These are phyloP conservation scores for Agaricus sinodeliciosus DNA, from an alignment of 768 basidiomycete species.

Conservation along the genomic window DNA sequence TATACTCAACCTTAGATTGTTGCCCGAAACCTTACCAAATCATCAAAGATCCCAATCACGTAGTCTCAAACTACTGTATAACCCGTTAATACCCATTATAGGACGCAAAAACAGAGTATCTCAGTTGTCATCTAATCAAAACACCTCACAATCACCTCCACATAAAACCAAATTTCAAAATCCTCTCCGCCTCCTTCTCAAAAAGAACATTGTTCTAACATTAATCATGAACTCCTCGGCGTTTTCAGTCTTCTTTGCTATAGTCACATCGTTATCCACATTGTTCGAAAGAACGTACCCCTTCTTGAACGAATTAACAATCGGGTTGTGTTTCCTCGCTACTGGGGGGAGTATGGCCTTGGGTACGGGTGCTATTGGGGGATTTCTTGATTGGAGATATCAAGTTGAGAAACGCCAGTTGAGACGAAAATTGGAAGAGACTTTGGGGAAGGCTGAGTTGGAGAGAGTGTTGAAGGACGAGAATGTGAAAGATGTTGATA, in stretches of 20 bases:
- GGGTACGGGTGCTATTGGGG: conserved; percentile 56
- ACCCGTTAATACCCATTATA: conserved; percentile 3
- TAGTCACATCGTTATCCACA: conserved; percentile 54
- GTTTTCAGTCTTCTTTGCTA: conserved; percentile 52
- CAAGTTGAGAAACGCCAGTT: conserved; percentile 27
- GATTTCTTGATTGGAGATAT: conserved; percentile 63
- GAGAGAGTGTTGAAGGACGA: neutral
- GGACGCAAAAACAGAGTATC: neutral
- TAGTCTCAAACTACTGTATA: neutral
- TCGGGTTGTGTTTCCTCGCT: conserved; percentile 75
- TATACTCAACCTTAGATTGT: conserved; percentile 21
- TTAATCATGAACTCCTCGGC: conserved; percentile 45
- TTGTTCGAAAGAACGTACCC: conserved; percentile 56
- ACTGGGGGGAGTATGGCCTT: conserved; percentile 68
- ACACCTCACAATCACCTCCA: conserved; percentile 20
- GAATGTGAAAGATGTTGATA: neutral
- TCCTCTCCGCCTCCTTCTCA: conserved; percentile 47
- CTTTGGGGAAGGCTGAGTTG: neutral
- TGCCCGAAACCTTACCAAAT: conserved; percentile 42
- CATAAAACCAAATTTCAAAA: conserved; percentile 34
- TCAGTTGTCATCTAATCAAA: neutral
- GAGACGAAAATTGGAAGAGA: conserved; percentile 10
- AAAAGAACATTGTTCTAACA: conserved; percentile 47
- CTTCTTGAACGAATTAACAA: conserved; percentile 49
- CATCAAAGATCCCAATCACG: neutral